A percentile compares a stretch with the other conserved stretches of the same genome.
Conservation (phyloP, 139 green algal species). For the Auxenochlorella pyrenoidosa region DNA sequence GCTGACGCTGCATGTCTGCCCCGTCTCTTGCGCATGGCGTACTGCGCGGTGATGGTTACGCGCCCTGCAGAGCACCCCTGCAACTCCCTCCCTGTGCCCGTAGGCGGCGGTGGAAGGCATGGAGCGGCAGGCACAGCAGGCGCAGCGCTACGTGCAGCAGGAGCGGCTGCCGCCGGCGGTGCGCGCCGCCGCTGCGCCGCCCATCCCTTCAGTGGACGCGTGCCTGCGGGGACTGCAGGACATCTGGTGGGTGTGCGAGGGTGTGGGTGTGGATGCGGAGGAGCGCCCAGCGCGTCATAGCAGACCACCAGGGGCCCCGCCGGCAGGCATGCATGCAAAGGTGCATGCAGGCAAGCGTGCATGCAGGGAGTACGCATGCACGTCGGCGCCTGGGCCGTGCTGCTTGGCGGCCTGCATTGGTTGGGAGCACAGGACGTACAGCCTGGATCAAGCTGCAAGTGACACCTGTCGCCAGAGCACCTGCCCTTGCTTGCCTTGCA, state of each 20-base stretch:
- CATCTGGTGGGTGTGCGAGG: neutral
- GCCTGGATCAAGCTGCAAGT: neutral
- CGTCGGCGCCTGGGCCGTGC: too few relatives aligned
- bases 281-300: too few relatives aligned
- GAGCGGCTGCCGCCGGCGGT: constrained; percentile 27
- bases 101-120: constrained; percentile 9
- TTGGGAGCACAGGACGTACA: neutral
- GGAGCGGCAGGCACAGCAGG: constrained; percentile 10
- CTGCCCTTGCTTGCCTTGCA: neutral
- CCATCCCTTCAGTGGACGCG: constrained; percentile 25
- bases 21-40: too few relatives aligned
- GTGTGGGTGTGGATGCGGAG: too few relatives aligned
- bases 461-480: neutral
- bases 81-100: too few relatives aligned
- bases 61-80: too few relatives aligned
- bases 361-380: too few relatives aligned
- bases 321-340: too few relatives aligned
- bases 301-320: too few relatives aligned
- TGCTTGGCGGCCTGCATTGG: neutral
- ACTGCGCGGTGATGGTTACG: too few relatives aligned
- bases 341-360: too few relatives aligned
- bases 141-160: constrained; percentile 24
- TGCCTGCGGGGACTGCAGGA: constrained; percentile 30
- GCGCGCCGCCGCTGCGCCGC: neutral
- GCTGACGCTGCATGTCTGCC: neutral